phyloP scores from a whole-genome alignment of 1,284 basidiomycete species.

The Heterobasidion occidentale region DNA sequence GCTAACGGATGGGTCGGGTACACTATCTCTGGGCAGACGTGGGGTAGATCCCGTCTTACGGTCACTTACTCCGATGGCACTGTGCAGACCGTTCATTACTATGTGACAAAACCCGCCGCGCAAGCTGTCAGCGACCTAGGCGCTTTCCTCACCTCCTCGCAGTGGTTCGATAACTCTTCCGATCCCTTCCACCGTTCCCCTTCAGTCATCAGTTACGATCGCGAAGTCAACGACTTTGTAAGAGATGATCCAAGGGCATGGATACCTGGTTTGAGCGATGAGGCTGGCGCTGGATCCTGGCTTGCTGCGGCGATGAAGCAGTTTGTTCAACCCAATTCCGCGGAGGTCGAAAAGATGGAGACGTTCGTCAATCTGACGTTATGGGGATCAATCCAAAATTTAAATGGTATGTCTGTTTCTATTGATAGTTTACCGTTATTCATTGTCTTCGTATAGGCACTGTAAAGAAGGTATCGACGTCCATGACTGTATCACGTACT shows the following conservation, averaged over 20 bases:
- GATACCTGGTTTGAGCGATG: conserved; percentile 53
- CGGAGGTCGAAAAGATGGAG: conserved; percentile 46
- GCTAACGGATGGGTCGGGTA: conserved; percentile 43
- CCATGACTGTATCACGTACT: background rate
- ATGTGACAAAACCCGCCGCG: conserved; percentile 39
- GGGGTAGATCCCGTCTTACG: conserved; percentile 44
- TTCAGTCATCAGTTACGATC: conserved; percentile 49
- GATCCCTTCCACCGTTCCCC: conserved; percentile 51
- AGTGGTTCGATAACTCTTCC: conserved; percentile 43
- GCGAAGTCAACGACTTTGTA: conserved; percentile 40
- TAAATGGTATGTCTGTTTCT: conserved; percentile 29
- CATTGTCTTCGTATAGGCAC: conserved; percentile 22
- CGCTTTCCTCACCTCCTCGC: conserved; percentile 45
- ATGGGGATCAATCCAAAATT: conserved; percentile 46
- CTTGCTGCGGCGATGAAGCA: conserved; percentile 51
- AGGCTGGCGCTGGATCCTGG: conserved; percentile 53
- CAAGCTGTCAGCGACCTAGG: conserved; percentile 41
- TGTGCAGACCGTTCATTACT: conserved; percentile 48
- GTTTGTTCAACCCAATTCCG: conserved; percentile 42
- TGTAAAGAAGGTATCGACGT: conserved; percentile 38
- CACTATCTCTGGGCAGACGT: conserved; percentile 35
- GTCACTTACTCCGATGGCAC: conserved; percentile 44
- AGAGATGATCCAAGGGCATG: conserved; percentile 36
- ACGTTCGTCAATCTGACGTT: conserved; percentile 39
- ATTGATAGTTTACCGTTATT: background rate